Base-by-base conservation (phyloP, 2,329 filamentous ascomycete genomes). In the Colletotrichum sp. region DNA sequence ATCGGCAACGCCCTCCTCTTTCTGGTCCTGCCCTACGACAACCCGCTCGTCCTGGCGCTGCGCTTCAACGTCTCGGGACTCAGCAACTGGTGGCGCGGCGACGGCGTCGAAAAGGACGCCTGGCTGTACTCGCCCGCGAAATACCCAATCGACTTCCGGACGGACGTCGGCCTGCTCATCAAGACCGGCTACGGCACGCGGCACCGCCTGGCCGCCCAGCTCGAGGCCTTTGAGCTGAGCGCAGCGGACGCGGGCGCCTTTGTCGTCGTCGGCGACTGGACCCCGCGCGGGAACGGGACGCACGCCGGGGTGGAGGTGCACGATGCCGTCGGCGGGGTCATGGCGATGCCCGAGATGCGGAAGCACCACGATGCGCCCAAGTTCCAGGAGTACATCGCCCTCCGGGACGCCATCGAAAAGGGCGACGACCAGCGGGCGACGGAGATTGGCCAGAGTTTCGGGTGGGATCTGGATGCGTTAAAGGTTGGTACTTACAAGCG, bases 151-250 rank as follows among this genome's bases (percentile, higher is more conserved):
- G 84, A 89, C 71, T 81, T 88, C 44, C 81, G 82, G 68, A 82
- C 82, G 48, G 89, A 91, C 71, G 85, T 90, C 9, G 88, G 86
- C 36, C 84, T 89, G 77, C 85, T 91, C 66, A 82, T 91, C 78
- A 91, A 91, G 82, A 91, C 89, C 6, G 90, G 90, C 34, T 91
- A 89, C 79, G 90, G 89, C 70, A 91, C 90, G 22, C 86, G 86
- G 63, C 82, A 86, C 66, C 86, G 90, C 16, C 83, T 91, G 32
- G 82, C 85, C 6, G 84, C 86, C 13, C 86, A 89, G 80, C 81
- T 91, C 13, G 82, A 85, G 57, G 88, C 89, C 0, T 83, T 90
- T 59, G 84, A 85, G 60, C 75, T 87, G 71, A 80, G 80, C 57
- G 74, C 83, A 13, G 82, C 86, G 69, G 81, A 82, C 69, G 79